Evolutionary conservation across 306 rosid genomes (phyloP), one percentile per base, ranked within the genome.

Genomic region (apple (Malus domestica)): DNA sequence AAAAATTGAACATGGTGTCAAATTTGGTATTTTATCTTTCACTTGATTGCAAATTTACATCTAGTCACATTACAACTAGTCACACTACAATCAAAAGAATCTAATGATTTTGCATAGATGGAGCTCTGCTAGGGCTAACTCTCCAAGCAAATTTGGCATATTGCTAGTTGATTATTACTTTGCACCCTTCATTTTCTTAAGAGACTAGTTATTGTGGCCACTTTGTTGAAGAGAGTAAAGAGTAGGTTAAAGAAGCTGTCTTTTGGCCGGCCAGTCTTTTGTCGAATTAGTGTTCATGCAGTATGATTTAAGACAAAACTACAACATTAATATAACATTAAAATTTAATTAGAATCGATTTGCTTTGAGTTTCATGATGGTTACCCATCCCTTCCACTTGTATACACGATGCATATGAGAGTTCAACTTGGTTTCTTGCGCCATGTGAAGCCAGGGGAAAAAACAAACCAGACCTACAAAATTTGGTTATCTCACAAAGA

Each of bases 221-320:
- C 6, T 20, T 19, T 55, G 33, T 80, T 54, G 70, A 76, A 83
- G 64, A 74, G 22, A 70, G 46, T 89, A 58, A 66, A 62, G 86
- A 85, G 85, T 95, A 89, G 83, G 97, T 92, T 77, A 90, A 88
- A 77, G 64, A 59, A 90, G 97, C 90, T 90, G 90, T 87, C 88
- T 89, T 87, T 89, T 87, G 75, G 99, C 97, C 97, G 99, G 93
- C 97, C 93, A 78, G 58, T 73, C 8, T 75, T 85, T 90, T 90
- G 96, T 92, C 96, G 78, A 88, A 84, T 84, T 83, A 86, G 82
- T 51, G 76, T 83, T 84, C 82, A 82, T 76, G 84, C 74, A 84
- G 65, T 81, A 76, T 74, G 63, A 67, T 80, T 84, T 72, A 29
- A 83, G 83, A 86, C 85, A 85, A 80, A 75, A 73, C 64, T 73